These are phyloP conservation scores for Liquidambar formosana DNA, from an alignment of 164 flowering plant species.

Conservation along the genomic window DNA sequence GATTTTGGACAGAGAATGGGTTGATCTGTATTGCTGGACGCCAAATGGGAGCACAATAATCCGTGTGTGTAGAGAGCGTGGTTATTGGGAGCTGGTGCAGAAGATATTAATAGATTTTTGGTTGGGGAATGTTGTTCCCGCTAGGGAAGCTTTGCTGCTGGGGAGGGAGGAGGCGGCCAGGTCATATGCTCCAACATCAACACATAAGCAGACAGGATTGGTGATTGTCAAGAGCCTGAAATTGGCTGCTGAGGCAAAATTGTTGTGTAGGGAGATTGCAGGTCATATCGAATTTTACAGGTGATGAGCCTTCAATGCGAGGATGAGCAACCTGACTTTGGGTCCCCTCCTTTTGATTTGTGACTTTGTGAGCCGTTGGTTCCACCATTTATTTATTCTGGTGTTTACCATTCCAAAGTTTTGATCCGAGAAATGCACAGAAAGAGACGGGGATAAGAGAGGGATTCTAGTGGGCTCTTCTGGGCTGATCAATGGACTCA, in stretches of 20 bases:
- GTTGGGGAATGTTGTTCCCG: slow-evolving; percentile 96
- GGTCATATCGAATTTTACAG: slow-evolving; percentile 70
- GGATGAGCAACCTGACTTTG: background rate
- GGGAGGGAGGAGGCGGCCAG: slow-evolving; percentile 56
- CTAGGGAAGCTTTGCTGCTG: slow-evolving; percentile 61
- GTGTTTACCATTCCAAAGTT: background rate
- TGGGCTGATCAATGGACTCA: slow-evolving; percentile 82
- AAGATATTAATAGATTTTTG: slow-evolving; percentile 83
- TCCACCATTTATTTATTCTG: background rate
- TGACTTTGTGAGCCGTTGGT: too few species aligned
- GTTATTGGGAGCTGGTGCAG: slow-evolving; percentile 77
- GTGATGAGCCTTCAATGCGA: slow-evolving; percentile 14
- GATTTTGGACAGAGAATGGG: slow-evolving; percentile 90
- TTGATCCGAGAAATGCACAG: background rate
- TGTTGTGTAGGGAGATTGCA: slow-evolving; percentile 78
- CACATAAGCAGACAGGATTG: slow-evolving; percentile 73
- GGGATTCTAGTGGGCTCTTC: slow-evolving; percentile 53
- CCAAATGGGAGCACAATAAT: slow-evolving; percentile 86
- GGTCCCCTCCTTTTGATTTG: too few species aligned
- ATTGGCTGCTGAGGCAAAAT: slow-evolving; percentile 65
- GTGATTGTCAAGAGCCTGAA: slow-evolving; percentile 55
- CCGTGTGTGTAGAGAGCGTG: slow-evolving; percentile 61
- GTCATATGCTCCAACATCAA: slow-evolving; percentile 55
- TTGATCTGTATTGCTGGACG: slow-evolving; percentile 94
- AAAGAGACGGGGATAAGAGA: slow-evolving; percentile 11